Conservation (phyloP, 345 rosid genomes). For the Populus davidiana region DNA sequence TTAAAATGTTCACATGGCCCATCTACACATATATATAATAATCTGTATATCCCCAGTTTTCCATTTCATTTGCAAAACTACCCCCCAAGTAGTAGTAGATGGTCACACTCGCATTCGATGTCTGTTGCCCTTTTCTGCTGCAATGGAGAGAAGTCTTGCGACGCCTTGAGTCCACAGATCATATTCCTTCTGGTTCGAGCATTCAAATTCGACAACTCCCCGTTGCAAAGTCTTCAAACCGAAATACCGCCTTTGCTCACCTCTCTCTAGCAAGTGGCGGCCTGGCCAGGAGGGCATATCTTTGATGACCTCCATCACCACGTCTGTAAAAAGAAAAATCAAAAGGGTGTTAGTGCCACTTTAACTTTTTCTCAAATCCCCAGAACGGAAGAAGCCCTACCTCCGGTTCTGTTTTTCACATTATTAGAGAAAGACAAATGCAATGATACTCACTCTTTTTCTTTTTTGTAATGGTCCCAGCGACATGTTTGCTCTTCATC, state of each 20-base stretch:
- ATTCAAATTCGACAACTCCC: slow-evolving; percentile 78
- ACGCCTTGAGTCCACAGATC: slow-evolving; percentile 96
- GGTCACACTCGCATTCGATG: slow-evolving; percentile 42
- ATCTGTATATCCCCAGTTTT: neutral
- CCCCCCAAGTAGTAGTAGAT: neutral
- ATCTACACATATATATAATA: neutral
- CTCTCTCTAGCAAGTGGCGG: slow-evolving; percentile 79
- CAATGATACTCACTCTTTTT: slow-evolving; percentile 72
- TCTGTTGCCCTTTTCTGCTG: slow-evolving; percentile 53
- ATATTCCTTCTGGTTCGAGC: slow-evolving; percentile 71
- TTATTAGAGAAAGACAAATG: slow-evolving; percentile 44
- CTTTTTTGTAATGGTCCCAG: slow-evolving; percentile 95
- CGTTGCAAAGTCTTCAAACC: slow-evolving; percentile 59
- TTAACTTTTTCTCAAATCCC: slow-evolving; percentile 87
- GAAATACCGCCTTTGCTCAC: slow-evolving; percentile 72
- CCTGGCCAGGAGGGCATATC: slow-evolving; percentile 87
- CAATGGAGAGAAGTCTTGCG: slow-evolving; percentile 64
- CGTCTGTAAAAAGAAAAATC: slow-evolving; percentile 41
- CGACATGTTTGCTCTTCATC: slow-evolving; percentile 97
- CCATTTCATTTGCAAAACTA: neutral
- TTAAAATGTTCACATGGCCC: slow-evolving; percentile 2
- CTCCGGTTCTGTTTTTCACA: slow-evolving; percentile 40
- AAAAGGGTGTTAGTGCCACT: slow-evolving; percentile 38
- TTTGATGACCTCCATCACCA: slow-evolving; percentile 65
- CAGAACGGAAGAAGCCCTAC: slow-evolving; percentile 53